Evolutionary conservation across 75 land plant species (phyloP).

Genomic region (Azolla pinnata): DNA sequence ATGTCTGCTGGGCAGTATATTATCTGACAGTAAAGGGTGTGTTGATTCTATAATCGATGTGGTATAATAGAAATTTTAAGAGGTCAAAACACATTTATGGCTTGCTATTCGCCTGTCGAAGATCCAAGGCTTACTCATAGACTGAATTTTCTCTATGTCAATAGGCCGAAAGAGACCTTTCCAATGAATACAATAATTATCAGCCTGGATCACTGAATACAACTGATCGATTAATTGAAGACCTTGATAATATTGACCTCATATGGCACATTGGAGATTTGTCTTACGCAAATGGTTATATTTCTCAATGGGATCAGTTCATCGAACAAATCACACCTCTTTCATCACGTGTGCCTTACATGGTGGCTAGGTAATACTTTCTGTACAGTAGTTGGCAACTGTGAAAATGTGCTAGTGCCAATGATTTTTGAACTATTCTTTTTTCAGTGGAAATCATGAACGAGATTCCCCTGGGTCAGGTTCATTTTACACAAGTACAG

Average conservation of each 20-base stretch:
- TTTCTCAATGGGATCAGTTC: conserved; percentile 96
- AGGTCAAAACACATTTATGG: not conserved
- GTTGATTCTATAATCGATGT: not conserved
- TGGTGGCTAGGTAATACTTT: conserved; percentile 76
- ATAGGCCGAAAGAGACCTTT: conserved; percentile 80
- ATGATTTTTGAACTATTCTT: conserved; percentile 1
- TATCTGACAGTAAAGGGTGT: not conserved
- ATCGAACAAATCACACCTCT: conserved; percentile 76
- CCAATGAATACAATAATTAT: conserved; percentile 69
- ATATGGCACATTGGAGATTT: conserved; percentile 91
- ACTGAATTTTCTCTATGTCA: conserved; percentile 7
- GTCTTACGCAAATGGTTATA: conserved; percentile 79
- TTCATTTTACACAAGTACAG: conserved; percentile 66
- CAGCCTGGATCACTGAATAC: conserved; percentile 90
- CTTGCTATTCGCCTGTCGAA: not conserved
- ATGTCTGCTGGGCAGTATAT: not conserved
- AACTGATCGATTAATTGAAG: conserved; percentile 66
- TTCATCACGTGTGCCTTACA: conserved; percentile 79
- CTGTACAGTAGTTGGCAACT: too few relatives aligned
- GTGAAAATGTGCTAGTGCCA: too few relatives aligned
- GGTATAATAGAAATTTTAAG: not conserved
- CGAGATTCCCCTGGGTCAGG: conserved; percentile 85
- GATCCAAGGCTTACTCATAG: not conserved
- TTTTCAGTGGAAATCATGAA: conserved; percentile 90
- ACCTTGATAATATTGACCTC: conserved; percentile 66